These are phyloP conservation scores for Schizochytrium sp. DNA, from an alignment of 108 stramenopile species.

Conservation along the genomic window DNA sequence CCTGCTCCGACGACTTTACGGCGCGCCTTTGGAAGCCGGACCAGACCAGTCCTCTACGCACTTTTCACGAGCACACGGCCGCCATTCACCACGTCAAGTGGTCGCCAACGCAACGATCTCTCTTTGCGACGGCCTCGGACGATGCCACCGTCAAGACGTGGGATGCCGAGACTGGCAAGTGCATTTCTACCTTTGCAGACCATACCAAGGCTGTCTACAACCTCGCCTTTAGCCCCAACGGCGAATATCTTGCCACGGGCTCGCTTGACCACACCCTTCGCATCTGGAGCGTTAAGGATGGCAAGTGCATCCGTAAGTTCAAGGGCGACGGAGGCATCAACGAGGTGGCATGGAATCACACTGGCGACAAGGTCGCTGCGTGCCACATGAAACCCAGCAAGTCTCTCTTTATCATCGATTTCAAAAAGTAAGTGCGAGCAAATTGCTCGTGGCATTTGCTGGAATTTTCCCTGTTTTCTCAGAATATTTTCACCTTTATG, in stretches of 20 bases:
- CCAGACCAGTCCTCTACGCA: not conserved
- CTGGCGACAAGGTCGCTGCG: slow-evolving; percentile 8
- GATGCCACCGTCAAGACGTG: not conserved
- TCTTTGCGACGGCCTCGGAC: slow-evolving; percentile 13
- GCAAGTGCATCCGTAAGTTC: not conserved
- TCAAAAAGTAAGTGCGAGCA: not conserved
- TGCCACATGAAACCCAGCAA: not conserved
- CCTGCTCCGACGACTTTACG: slow-evolving; percentile 27
- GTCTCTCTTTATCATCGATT: not conserved
- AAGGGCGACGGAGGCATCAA: not conserved
- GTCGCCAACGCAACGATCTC: slow-evolving; percentile 9
- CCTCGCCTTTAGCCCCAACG: not conserved
- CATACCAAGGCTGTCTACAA: not conserved
- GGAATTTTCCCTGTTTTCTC: too few relatives aligned
- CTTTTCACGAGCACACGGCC: slow-evolving; percentile 12
- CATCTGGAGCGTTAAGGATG: not conserved
- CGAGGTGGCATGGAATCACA: not conserved
- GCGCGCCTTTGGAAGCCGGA: slow-evolving; percentile 25
- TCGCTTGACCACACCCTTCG: not conserved
- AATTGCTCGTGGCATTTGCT: too few relatives aligned
- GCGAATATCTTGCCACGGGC: not conserved
- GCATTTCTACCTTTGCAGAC: not conserved
- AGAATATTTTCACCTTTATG: too few relatives aligned
- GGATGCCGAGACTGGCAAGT: slow-evolving; percentile 1
- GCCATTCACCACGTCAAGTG: slow-evolving; percentile 5